Conservation (phyloP, 306 rosid genomes). For the Pterocarpus santalinus region DNA sequence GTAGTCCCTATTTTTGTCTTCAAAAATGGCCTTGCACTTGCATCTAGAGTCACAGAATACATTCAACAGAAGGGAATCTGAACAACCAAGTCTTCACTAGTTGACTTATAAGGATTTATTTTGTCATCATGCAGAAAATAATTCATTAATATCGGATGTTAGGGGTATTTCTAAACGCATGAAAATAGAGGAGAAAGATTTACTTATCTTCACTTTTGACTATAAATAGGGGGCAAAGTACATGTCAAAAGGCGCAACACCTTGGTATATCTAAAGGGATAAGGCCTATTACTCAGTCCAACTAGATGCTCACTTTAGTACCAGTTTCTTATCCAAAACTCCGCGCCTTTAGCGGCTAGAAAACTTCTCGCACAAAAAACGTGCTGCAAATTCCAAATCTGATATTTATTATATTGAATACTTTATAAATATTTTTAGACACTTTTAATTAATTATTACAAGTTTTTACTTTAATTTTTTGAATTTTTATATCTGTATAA, state of each 20-base stretch:
- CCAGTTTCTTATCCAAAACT: no score
- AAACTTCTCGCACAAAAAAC: no score
- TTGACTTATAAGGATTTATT: background rate
- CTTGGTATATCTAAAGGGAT: constrained; percentile 35
- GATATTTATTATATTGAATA: no score
- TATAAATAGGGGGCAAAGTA: constrained; percentile 32
- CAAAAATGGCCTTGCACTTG: constrained; percentile 13
- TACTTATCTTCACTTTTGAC: background rate
- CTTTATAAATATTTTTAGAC: no score
- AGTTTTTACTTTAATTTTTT: no score
- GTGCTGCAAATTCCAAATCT: no score
- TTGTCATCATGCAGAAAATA: background rate
- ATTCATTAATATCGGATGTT: background rate
- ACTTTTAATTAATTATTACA: no score
- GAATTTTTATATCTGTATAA: no score
- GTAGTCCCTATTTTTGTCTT: background rate
- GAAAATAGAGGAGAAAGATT: constrained; percentile 8
- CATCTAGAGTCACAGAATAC: background rate
- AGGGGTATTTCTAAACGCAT: constrained; percentile 22
- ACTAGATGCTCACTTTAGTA: no score
- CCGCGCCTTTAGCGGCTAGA: no score
- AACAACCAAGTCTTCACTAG: background rate
- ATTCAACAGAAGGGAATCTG: background rate
- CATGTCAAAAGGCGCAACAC: constrained; percentile 33
- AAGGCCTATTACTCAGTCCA: no score